phyloP scores from a whole-genome alignment of 2,329 filamentous ascomycete genomes.

The Thermoascus crustaceus region DNA sequence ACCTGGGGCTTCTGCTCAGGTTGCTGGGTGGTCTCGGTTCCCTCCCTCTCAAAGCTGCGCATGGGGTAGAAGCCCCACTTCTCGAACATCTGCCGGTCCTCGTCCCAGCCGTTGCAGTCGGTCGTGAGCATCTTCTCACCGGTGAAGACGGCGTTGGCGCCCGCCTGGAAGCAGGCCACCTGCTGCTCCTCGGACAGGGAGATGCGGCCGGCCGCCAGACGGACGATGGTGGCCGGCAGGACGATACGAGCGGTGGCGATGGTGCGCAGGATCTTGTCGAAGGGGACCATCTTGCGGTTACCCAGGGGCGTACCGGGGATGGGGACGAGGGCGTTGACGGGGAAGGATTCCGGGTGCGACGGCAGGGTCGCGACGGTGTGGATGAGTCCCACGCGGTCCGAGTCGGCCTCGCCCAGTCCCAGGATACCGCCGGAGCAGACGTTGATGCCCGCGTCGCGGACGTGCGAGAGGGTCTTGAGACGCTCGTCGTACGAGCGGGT shows the following conservation, averaged over 20 bases:
- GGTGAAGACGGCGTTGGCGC: conserved; percentile 90
- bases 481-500: conserved; percentile 83
- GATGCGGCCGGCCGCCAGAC: conserved; percentile 75
- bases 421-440: conserved; percentile 87
- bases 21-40: background rate
- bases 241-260: conserved; percentile 76
- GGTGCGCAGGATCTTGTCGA: conserved; percentile 71
- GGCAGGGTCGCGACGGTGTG: conserved; percentile 76
- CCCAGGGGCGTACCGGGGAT: conserved; percentile 85
- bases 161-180: conserved; percentile 79
- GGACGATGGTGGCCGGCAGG: conserved; percentile 78
- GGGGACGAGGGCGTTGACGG: conserved; percentile 82
- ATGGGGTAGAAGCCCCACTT: conserved; percentile 77
- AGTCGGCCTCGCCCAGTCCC: conserved; percentile 68
- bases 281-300: conserved; percentile 62
- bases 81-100: conserved; percentile 75
- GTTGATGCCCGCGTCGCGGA: conserved; percentile 77
- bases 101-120: conserved; percentile 83
- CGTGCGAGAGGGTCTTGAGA: conserved; percentile 67
- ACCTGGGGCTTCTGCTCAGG: background rate
- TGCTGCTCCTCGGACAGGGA: conserved; percentile 84
- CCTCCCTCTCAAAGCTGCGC: conserved; percentile 45
- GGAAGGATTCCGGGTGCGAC: conserved; percentile 79
- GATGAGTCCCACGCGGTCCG: conserved; percentile 74
- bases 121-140: conserved; percentile 95